Evolutionary conservation across 2,329 filamentous ascomycete genomes (phyloP), one percentile per base, ranked within the genome.

Genomic region (Gnomoniopsis sp.): DNA sequence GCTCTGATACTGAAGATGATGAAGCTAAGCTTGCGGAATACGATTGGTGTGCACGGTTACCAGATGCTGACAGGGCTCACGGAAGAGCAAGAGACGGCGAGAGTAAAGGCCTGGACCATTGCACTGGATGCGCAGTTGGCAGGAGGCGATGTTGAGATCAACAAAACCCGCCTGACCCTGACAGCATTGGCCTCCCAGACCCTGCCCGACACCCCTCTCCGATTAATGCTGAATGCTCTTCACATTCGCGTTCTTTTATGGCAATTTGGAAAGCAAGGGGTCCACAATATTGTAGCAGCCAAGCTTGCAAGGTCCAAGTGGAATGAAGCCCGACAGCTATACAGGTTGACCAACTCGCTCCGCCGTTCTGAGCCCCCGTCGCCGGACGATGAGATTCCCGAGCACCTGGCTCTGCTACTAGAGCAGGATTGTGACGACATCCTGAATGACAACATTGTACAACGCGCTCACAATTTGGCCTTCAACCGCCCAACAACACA

Each of bases 61-160:
- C 88, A 92, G 58, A 81, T 86, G 69, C 75, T 96, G 43, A 93
- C 90, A 2, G 91, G 91, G 0, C 84, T 89, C 50, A 93, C 88
- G 1, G 86, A 89, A 65, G 91, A 96, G 59, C 88, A 96, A 71
- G 93, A 97, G 71, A 85, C 83, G 53, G 93, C 91, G 7, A 85
- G 93, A 30, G 83, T 96, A 67, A 95, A 96, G 75, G 91, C 92
- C 0, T 98, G 93, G 93, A 84, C 88, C 36, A 96, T 96, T 67
- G 93, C 93, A 15, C 83, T 97, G 56, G 93, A 98, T 72, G 92
- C 93, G 26, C 93, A 97, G 71, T 81, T 98, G 21, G 91, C 91
- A 11, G 93, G 93, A 46, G 93, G 93, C 15, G 93, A 97, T 72
- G 84, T 88, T 10, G 90, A 96, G 71, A 89, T 97, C 65, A 96